Evolutionary conservation across 2,329 filamentous ascomycete species (phyloP).

Genomic region (Ophiostoma ulmi): DNA sequence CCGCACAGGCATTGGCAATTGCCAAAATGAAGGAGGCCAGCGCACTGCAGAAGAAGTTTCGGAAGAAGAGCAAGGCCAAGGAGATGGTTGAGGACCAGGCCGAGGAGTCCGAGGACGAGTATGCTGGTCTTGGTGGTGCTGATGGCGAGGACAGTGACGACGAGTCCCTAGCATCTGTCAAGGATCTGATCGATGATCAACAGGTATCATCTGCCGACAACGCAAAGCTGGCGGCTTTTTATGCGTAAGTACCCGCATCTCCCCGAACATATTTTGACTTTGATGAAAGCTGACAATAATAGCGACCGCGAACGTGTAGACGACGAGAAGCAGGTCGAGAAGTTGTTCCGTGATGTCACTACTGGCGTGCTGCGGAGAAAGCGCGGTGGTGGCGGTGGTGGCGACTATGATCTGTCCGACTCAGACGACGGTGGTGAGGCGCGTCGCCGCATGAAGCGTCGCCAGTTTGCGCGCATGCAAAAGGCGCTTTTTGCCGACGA

Average conservation of each 20-base stretch:
- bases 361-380: slow-evolving; percentile 82
- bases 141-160: slow-evolving; percentile 83
- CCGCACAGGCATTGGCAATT: slow-evolving; percentile 35
- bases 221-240: slow-evolving; percentile 75
- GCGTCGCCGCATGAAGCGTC: slow-evolving; percentile 71
- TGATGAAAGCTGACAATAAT: not conserved
- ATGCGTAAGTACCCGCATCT: slow-evolving; percentile 62
- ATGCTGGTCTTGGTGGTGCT: slow-evolving; percentile 83
- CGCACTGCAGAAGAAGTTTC: slow-evolving; percentile 49
- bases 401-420: slow-evolving; percentile 77
- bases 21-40: slow-evolving; percentile 35
- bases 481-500: slow-evolving; percentile 84
- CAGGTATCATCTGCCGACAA: slow-evolving; percentile 70
- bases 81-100: slow-evolving; percentile 89
- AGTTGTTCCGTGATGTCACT: slow-evolving; percentile 88
- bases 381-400: slow-evolving; percentile 66
- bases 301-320: slow-evolving; percentile 73
- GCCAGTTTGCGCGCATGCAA: slow-evolving; percentile 86
- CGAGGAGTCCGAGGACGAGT: slow-evolving; percentile 97
- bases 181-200: slow-evolving; percentile 86
- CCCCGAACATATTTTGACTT: not conserved
- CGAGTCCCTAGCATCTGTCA: slow-evolving; percentile 64
- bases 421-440: slow-evolving; percentile 82
- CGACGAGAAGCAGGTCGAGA: slow-evolving; percentile 83
- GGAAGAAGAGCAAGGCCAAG: slow-evolving; percentile 80